phyloP scores from a whole-genome alignment of 768 basidiomycete species.

The Fomitopsis pulvina region DNA sequence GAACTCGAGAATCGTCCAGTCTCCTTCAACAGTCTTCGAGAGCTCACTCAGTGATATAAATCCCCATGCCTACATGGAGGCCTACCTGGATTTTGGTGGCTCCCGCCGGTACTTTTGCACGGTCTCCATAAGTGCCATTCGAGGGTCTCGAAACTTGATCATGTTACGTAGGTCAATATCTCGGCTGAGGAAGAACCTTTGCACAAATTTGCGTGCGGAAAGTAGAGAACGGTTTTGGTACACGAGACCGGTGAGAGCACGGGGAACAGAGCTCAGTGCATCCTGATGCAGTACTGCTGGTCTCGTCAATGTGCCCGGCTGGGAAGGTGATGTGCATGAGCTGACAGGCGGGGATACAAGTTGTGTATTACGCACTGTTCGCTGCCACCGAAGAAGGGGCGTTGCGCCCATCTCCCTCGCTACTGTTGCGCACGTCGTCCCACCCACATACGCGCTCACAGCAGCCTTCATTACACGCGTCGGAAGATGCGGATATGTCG shows the following conservation, averaged over 20 bases:
- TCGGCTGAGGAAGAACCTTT: constrained; percentile 83
- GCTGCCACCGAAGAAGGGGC: constrained; percentile 76
- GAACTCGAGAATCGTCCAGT: constrained; percentile 88
- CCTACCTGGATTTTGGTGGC: constrained; percentile 63
- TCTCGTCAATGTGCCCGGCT: constrained; percentile 43
- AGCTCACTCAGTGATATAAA: background rate
- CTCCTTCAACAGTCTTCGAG: constrained; percentile 74
- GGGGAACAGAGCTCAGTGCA: constrained; percentile 82
- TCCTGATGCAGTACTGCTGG: constrained; percentile 69
- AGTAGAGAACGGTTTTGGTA: constrained; percentile 83
- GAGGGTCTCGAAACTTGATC: constrained; percentile 80
- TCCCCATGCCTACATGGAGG: background rate
- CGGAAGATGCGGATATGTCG: constrained; percentile 84
- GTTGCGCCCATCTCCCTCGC: constrained; percentile 81
- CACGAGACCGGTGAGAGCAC: constrained; percentile 81
- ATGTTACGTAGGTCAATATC: constrained; percentile 74
- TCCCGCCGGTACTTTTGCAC: constrained; percentile 63
- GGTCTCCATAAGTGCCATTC: constrained; percentile 67
- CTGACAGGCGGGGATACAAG: background rate
- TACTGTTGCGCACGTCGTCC: constrained; percentile 73
- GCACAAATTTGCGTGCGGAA: constrained; percentile 83
- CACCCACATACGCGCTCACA: constrained; percentile 88
- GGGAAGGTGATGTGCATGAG: background rate
- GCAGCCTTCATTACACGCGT: constrained; percentile 89
- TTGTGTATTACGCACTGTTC: constrained; percentile 44